Evolutionary conservation across 441 rosid species (phyloP).

Genomic region (Omphalea diandra): DNA sequence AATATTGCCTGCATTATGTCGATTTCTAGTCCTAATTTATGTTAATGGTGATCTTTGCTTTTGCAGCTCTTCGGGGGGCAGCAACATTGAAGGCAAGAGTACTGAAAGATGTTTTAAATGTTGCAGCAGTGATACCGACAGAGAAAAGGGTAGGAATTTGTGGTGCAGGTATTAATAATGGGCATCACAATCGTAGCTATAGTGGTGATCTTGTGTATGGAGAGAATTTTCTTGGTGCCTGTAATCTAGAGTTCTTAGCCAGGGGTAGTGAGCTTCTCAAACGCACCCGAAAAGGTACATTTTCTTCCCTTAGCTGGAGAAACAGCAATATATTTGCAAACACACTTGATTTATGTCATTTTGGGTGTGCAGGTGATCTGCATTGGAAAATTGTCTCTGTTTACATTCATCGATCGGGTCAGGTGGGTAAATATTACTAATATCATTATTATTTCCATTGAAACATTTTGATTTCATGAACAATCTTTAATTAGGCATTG

Average conservation of each 20-base stretch:
- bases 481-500: background rate
- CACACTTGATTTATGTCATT: background rate
- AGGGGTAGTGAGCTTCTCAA: conserved; percentile 82
- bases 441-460: background rate
- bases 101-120: conserved; percentile 69
- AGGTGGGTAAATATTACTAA: conserved; percentile 29
- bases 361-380: conserved; percentile 60
- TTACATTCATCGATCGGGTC: conserved; percentile 62
- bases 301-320: background rate
- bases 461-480: background rate
- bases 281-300: conserved; percentile 80
- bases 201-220: conserved; percentile 55
- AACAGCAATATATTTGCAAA: background rate
- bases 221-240: conserved; percentile 56
- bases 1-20: background rate
- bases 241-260: conserved; percentile 68
- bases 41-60: background rate
- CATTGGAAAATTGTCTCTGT: conserved; percentile 86
- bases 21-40: background rate
- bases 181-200: conserved; percentile 33
- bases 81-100: conserved; percentile 91
- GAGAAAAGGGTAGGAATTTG: conserved; percentile 58
- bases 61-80: conserved; percentile 83
- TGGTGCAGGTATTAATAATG: conserved; percentile 37
- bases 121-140: conserved; percentile 64